Evolutionary conservation across 495 filamentous ascomycete genomes (phyloP), one percentile per base, ranked within the genome.

Genomic region (Pseudotulostoma volvatum): DNA sequence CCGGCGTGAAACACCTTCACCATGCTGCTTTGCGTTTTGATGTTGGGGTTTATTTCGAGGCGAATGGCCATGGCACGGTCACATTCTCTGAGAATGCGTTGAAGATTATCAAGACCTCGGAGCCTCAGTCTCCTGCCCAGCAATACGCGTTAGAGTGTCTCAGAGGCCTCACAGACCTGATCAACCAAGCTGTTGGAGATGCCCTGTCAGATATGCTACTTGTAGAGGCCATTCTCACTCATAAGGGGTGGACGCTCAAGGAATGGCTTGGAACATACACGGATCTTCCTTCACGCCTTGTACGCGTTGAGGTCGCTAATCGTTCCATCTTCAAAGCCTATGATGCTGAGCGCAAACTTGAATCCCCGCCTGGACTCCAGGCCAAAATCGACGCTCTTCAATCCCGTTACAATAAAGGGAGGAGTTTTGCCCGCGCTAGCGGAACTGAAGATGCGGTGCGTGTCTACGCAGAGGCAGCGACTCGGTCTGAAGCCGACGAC

Each of bases 121-220:
- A 84, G 48, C 87, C 90, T 2, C 78, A 92, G 56, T 93, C 85
- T 0, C 88, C 92, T 1, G 90, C 79, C 9, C 92, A 97, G 59
- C 74, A 84, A 45, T 76, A 76, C 34, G 76, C 86, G 7, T 73
- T 96, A 15, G 77, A 86, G 33, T 84, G 76, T 9, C 77, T 97
- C 5, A 67, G 66, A 34, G 86, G 85, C 3, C 66, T 94, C 30
- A 77, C 75, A 21, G 79, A 90, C 37, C 69, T 97, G 44, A 93
- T 96, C 64, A 97, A 97, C 69, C 88, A 96, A 60, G 84, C 90
- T 7, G 90, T 95, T 37, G 90, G 90, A 43, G 90, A 97, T 52
- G 92, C 90, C 17, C 70, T 97, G 28, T 93, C 85, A 7, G 90
- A 97, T 58, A 77, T 94, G 61, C 73, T 97, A n/a, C 70, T 97